Percentiles rank a stretch among this genome's conserved stretches.
Evolutionary conservation across 2,329 filamentous ascomycete genomes (phyloP).

Genomic region (Thielaviopsis ethacetica): DNA sequence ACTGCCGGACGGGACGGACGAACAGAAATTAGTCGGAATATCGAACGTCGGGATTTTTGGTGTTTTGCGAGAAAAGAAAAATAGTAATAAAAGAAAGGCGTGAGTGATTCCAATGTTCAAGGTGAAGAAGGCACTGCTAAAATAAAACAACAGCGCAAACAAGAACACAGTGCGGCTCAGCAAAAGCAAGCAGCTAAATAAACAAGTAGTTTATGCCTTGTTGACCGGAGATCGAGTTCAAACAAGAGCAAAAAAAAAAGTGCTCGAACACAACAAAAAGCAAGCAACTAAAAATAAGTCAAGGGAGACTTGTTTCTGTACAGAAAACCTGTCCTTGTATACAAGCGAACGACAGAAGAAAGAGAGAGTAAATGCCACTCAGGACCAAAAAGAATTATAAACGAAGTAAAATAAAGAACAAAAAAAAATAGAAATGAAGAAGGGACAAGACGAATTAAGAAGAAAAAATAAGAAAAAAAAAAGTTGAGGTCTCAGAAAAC

Average conservation of each 20-base stretch:
- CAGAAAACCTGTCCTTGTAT: neutral
- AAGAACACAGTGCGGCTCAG: neutral
- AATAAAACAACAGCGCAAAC: neutral
- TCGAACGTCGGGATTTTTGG: neutral
- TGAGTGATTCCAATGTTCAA: neutral
- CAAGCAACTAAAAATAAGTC: neutral
- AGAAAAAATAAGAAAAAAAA: neutral
- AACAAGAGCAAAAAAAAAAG: neutral
- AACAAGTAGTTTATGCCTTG: neutral
- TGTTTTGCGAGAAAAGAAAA: neutral
- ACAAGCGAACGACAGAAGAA: neutral
- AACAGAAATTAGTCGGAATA: neutral
- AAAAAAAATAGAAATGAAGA: neutral
- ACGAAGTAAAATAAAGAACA: neutral
- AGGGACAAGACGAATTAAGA: neutral
- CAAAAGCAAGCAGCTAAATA: neutral
- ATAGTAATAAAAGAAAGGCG: neutral
- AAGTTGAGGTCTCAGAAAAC: neutral
- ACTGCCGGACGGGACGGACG: neutral
- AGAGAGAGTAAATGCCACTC: neutral
- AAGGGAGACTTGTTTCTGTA: neutral
- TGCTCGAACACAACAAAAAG: neutral
- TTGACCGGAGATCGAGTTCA: neutral
- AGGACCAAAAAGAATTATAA: neutral
- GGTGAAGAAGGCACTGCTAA: neutral